Evolutionary conservation across 2,329 filamentous ascomycete genomes (phyloP), one percentile per base, ranked within the genome.

Genomic region (Biscogniauxia marginata): DNA sequence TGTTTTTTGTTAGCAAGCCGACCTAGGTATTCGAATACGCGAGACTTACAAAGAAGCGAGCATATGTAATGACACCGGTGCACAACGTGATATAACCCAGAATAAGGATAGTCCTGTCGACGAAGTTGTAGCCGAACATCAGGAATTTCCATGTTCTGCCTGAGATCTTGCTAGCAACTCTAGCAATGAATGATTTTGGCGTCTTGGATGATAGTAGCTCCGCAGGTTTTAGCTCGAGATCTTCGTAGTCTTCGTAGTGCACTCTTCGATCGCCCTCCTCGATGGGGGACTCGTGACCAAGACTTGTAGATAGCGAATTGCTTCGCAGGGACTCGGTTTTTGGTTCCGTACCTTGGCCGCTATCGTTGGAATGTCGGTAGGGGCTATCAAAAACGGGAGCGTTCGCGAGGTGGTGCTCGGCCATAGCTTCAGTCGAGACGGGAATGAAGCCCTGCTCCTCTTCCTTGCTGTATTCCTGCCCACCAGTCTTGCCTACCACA

Each of bases 61-160:
- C 90, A 67, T 89, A 93, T 0, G 91, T 86, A 24, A 90, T 82
- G 34, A 88, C 82, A 4, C 93, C 93, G 3, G 86, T 89, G 19
- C 83, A 77, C 16, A 96, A 73, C 0, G 86, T 82, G 46, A 90
- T 75, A 65, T 93, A 96, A 1, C 90, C 91, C 43, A 96, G 80
- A 0, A 91, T 81, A 30, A 97, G 75, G 58, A 96, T 88, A 2
- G 87, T 80, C 50, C 92, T 85, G 70, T 97, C 91, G 24, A 96
- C 76, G 7, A 87, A 68, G 49, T 85, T 79, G 71, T 93, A 91
- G 0, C 80, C 71, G 44, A 88, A 70, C 25, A 80, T 74, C 20
- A 93, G 67, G 20, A 83, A 71, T 50, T 76, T 81, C 73, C 89
- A 82, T 0, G 83, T 77, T 21, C 82, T 78, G 6, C 75, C 77